Base-by-base conservation (phyloP, 2,329 filamentous ascomycete species). In the Fusarium lateritium region DNA sequence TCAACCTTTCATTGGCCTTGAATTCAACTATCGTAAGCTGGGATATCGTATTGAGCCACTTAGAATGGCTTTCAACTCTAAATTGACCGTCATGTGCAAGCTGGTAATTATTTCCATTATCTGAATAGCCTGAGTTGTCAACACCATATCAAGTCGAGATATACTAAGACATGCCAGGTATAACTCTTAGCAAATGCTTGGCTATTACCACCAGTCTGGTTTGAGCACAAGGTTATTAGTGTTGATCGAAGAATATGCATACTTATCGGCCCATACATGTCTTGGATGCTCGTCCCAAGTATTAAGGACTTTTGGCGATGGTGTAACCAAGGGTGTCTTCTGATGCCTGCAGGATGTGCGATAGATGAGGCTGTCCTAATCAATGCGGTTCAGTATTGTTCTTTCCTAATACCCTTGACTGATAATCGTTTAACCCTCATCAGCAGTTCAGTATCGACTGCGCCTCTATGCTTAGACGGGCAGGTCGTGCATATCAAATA, bases 401-500 rank as follows among this genome's bases (percentile, higher is more conserved):
- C 39, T 40, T 52, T 46, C 24, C 46, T 33, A 50, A 21, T 33
- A 21, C 24, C 43, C 43, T 54, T 58, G 40, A 38, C 53, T 43
- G 34, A 59, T 44, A 51, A 39, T 38, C 40, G 19, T 59, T 39
- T 39, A 34, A 44, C 65, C 24, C 34, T 43, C 44, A 60, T 69
- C 65, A 60, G 59, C 47, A 55, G 64, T 47, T 51, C 19, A 47
- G 19, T 24, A 19, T 56, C 40, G 22, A 39, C 59, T 65, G 51
- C 43, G 59, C 64, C 52, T 47, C 52, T 42, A 60, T 45, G 57
- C 47, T 58, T 14, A 49, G 59, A 49, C 31, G 34, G 58, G 54
- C 53, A 63, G 54, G 52, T 59, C 49, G 49, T 31, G 44, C 52
- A 60, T 50, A 65, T 56, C 40, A 53, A 52, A 59, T 44, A 24